Evolutionary conservation across 768 basidiomycete species (phyloP).

Genomic region (Daedaleopsis sinensis): DNA sequence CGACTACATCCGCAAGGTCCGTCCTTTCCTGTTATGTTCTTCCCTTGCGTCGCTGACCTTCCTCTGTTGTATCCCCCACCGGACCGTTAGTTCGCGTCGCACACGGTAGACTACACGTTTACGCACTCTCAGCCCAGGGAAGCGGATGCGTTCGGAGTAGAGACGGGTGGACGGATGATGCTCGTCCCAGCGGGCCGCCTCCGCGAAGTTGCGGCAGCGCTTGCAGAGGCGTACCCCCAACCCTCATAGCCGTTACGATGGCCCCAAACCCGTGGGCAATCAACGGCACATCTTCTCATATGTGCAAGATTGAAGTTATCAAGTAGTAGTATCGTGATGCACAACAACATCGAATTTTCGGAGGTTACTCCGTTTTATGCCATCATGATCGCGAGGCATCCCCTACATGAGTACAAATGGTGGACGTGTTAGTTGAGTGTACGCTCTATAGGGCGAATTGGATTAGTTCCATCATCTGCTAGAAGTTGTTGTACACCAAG

Average conservation of each 20-base stretch:
- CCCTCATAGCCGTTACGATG: slow-evolving; percentile 24
- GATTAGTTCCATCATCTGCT: no score
- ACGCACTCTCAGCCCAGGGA: slow-evolving; percentile 56
- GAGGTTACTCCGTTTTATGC: no score
- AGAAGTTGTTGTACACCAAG: no score
- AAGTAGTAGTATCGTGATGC: no score
- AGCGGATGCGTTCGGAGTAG: slow-evolving; percentile 71
- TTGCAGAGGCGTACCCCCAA: slow-evolving; percentile 28
- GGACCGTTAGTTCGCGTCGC: slow-evolving; percentile 46
- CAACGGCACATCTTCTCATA: no score
- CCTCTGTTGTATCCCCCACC: slow-evolving; percentile 5
- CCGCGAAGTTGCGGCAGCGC: slow-evolving; percentile 40
- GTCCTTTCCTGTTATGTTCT: slow-evolving; percentile 23
- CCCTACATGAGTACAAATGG: no score
- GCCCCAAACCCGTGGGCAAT: no score
- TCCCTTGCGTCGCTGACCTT: neutral
- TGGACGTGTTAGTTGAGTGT: no score
- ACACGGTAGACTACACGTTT: slow-evolving; percentile 57
- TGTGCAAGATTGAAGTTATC: no score
- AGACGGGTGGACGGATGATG: slow-evolving; percentile 68
- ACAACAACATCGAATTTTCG: no score
- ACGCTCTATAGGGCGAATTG: no score
- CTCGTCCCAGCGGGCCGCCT: slow-evolving; percentile 53
- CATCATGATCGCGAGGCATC: no score
- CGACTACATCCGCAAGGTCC: slow-evolving; percentile 66